phyloP scores from a whole-genome alignment of 495 filamentous ascomycete species.

The Penicillium mononematosum region DNA sequence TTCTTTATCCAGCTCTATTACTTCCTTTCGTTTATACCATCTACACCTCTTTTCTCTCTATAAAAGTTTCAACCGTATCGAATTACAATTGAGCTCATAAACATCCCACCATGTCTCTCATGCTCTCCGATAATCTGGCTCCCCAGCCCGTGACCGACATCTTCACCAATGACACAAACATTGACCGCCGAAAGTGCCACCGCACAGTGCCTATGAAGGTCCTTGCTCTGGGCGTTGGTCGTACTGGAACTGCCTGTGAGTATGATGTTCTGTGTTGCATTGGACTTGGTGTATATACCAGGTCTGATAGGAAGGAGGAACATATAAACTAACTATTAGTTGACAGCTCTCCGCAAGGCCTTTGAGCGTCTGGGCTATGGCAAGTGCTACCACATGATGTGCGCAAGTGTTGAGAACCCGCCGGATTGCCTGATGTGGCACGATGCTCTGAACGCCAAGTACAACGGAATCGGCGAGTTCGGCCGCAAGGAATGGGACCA shows the following conservation, averaged over 20 bases:
- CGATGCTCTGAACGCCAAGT: conserved; percentile 65
- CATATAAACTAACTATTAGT: conserved; percentile 15
- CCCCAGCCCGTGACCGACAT: conserved; percentile 46
- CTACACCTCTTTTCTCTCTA: conserved; percentile 2
- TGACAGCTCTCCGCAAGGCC: conserved; percentile 57
- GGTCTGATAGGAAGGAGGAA: neutral
- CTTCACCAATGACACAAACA: conserved; percentile 58
- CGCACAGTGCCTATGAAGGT: conserved; percentile 67
- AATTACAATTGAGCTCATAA: conserved; percentile 12
- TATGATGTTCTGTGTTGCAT: conserved; percentile 6
- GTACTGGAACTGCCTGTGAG: conserved; percentile 68
- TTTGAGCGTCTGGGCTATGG: conserved; percentile 59
- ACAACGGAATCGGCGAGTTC: conserved; percentile 59
- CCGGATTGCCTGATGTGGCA: conserved; percentile 62
- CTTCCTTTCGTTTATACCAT: conserved; percentile 2
- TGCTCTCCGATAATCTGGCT: conserved; percentile 44
- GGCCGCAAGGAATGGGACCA: conserved; percentile 65
- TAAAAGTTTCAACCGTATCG: neutral
- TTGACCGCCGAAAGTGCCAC: conserved; percentile 60
- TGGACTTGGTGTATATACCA: neutral
- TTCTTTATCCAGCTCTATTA: conserved; percentile 21
- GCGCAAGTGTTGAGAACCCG: conserved; percentile 58
- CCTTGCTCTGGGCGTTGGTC: conserved; percentile 58
- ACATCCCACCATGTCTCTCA: conserved; percentile 40
- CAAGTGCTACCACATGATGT: conserved; percentile 68